These are phyloP conservation scores for Yamadazyma insecticola DNA, from an alignment of 805 yeast species.

Conservation along the genomic window DNA sequence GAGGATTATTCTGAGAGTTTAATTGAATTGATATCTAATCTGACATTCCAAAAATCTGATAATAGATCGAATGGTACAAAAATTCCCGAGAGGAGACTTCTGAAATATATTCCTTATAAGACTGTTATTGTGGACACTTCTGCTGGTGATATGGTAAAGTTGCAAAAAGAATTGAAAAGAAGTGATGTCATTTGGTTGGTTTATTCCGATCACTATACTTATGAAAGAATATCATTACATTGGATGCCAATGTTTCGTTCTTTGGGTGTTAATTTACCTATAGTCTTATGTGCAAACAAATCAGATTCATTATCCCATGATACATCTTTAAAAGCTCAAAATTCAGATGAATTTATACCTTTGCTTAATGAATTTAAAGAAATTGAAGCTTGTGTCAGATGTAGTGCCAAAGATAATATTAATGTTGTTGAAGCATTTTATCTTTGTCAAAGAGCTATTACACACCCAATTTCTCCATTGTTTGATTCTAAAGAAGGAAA, in stretches of 20 bases:
- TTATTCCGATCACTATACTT: constrained; percentile 90
- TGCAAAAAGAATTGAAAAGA: constrained; percentile 70
- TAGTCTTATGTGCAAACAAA: constrained; percentile 86
- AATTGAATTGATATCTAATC: constrained; percentile 14
- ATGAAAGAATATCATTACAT: constrained; percentile 83
- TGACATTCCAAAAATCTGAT: constrained; percentile 10
- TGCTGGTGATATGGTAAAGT: constrained; percentile 52
- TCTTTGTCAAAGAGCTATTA: constrained; percentile 87
- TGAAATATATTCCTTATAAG: constrained; percentile 35
- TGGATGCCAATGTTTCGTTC: constrained; percentile 95
- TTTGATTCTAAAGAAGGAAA: constrained; percentile 88
- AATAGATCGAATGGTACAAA: constrained; percentile 2
- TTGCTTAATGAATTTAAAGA: constrained; percentile 88
- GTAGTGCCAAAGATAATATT: constrained; percentile 78
- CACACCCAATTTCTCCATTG: constrained; percentile 88
- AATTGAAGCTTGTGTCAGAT: constrained; percentile 84
- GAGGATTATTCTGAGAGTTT: constrained; percentile 47
- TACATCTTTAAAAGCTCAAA: constrained; percentile 34
- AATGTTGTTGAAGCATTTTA: constrained; percentile 92
- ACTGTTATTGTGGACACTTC: constrained; percentile 81
- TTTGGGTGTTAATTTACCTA: constrained; percentile 89
- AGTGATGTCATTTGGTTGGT: constrained; percentile 95
- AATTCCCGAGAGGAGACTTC: constrained; percentile 14
- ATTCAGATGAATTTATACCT: constrained; percentile 79
- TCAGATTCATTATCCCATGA: constrained; percentile 48